Evolutionary conservation across 345 rosid genomes (phyloP).

Genomic region (Lagerstroemia speciosa): DNA sequence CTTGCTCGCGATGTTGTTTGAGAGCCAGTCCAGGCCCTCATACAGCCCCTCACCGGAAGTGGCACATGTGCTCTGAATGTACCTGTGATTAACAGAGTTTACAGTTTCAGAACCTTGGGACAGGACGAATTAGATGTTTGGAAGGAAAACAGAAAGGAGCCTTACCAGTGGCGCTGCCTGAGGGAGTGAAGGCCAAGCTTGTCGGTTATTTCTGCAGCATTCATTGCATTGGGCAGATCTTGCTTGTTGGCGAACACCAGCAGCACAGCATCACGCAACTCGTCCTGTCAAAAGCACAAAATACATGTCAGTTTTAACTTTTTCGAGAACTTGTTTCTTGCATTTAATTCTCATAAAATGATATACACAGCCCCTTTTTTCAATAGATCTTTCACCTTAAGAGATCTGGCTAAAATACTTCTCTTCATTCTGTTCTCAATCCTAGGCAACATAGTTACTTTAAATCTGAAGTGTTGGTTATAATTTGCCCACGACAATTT

Average conservation of each 20-base stretch:
- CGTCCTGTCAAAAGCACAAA: slow-evolving; percentile 35
- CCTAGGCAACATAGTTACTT: too few relatives aligned
- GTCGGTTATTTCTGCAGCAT: slow-evolving; percentile 66
- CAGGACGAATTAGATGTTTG: not conserved
- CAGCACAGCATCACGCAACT: slow-evolving; percentile 62
- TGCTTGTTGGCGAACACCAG: slow-evolving; percentile 77
- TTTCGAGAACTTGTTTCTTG: too few relatives aligned
- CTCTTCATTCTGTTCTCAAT: too few relatives aligned
- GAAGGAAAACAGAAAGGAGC: not conserved
- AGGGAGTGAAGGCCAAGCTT: slow-evolving; percentile 66
- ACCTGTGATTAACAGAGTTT: slow-evolving; percentile 36
- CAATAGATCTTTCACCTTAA: too few relatives aligned
- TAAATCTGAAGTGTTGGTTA: not conserved
- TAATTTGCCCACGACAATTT: not conserved
- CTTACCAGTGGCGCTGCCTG: slow-evolving; percentile 63
- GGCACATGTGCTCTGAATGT: slow-evolving; percentile 96
- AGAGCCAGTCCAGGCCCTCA: slow-evolving; percentile 95
- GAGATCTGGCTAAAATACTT: too few relatives aligned
- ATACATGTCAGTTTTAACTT: not conserved
- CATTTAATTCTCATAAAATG: too few relatives aligned
- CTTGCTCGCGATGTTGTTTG: slow-evolving; percentile 92
- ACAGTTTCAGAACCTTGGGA: not conserved
- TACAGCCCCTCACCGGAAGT: slow-evolving; percentile 94
- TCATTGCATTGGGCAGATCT: slow-evolving; percentile 81
- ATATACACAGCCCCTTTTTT: too few relatives aligned